Evolutionary conservation across 768 basidiomycete species (phyloP).

Genomic region (Boletus fagicola): DNA sequence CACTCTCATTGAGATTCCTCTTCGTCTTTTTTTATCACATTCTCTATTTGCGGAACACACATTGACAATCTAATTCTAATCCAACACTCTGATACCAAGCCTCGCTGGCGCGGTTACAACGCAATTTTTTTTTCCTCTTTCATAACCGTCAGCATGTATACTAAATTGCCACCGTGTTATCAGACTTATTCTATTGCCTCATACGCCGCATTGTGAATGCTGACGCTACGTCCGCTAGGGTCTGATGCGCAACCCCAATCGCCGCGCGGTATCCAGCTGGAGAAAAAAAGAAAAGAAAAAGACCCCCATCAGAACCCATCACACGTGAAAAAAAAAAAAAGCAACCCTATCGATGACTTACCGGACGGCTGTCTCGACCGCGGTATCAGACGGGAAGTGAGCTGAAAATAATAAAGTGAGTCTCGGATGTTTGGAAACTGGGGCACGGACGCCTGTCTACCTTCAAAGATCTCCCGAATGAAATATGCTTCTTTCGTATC

Average conservation of each 20-base stretch:
- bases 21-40: conserved; percentile 31
- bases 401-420: conserved; percentile 38
- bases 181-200: conserved; percentile 22
- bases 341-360: conserved; percentile 38
- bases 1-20: conserved; percentile 31
- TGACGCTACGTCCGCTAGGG: conserved; percentile 93
- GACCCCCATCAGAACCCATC: conserved; percentile 12
- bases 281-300: conserved; percentile 12
- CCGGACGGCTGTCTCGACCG: conserved; percentile 90
- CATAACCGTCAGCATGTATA: conserved; percentile 22
- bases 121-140: conserved; percentile 4
- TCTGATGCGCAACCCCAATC: conserved; percentile 97
- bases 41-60: conserved; percentile 38
- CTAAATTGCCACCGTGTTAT: conserved; percentile 17
- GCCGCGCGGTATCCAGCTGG: conserved; percentile 87
- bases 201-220: conserved; percentile 94
- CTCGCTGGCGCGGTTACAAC: conserved; percentile 24
- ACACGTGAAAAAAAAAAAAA: conserved; percentile 5
- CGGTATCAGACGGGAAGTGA: conserved; percentile 81
- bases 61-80: conserved; percentile 33
- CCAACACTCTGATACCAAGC: conserved; percentile 26
- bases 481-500: conserved; percentile 97
- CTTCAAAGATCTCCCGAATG: conserved; percentile 89
- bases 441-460: conserved; percentile 33
- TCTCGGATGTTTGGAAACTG: neutral